phyloP scores from a whole-genome alignment of 495 filamentous ascomycete genomes.

The Pyrenopolyporus hunteri region DNA sequence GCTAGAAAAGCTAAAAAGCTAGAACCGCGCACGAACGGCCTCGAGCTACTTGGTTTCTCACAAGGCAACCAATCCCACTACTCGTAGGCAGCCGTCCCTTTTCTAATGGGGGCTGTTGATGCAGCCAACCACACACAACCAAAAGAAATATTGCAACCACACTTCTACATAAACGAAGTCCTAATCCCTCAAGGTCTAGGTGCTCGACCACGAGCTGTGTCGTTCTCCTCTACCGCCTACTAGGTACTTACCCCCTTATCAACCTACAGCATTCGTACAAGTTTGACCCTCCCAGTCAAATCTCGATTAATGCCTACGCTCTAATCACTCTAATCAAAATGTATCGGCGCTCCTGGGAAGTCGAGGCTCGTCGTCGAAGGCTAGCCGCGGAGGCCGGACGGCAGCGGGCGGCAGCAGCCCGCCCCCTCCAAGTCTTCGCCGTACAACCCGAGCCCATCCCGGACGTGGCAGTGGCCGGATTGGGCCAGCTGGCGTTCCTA shows the following conservation, averaged over 20 bases:
- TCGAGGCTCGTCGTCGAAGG: conserved; percentile 12
- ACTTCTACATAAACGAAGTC: too few relatives aligned
- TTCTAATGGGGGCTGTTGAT: not conserved
- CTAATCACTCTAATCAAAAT: not conserved
- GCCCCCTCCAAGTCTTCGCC: conserved; percentile 10
- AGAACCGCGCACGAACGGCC: too few relatives aligned
- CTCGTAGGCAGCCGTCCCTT: not conserved
- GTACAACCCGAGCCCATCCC: not conserved
- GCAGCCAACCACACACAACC: not conserved
- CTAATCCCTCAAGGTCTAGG: too few relatives aligned
- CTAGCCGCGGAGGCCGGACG: conserved; percentile 11
- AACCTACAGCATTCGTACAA: not conserved
- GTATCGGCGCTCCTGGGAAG: not conserved
- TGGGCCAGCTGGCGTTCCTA: conserved; percentile 14
- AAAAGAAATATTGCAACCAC: too few relatives aligned
- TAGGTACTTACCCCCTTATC: too few relatives aligned
- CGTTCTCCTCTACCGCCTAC: too few relatives aligned
- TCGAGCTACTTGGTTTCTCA: too few relatives aligned
- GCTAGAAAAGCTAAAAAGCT: too few relatives aligned
- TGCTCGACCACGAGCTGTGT: too few relatives aligned
- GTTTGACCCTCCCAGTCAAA: not conserved
- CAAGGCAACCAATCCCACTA: not conserved
- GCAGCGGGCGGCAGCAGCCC: conserved; percentile 17
- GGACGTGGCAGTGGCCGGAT: conserved; percentile 1
- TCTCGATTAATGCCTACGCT: too few relatives aligned